These are phyloP conservation scores for Penicillium paneum DNA, from an alignment of 2,329 filamentous ascomycete genomes.

Conservation along the genomic window DNA sequence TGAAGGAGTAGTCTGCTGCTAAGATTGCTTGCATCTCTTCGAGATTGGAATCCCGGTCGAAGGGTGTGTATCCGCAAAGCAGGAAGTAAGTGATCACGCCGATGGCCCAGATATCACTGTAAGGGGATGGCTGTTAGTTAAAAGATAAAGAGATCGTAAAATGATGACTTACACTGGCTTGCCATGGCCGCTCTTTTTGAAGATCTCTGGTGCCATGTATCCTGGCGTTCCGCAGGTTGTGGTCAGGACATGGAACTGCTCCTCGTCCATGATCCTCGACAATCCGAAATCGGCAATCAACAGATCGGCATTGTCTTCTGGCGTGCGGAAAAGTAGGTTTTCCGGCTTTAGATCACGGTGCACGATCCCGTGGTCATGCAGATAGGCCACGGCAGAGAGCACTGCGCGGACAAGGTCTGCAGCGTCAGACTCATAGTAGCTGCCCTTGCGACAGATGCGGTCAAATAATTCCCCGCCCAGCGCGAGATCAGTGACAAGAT, in stretches of 20 bases:
- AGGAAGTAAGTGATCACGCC: slow-evolving; percentile 99
- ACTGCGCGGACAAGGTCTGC: slow-evolving; percentile 93
- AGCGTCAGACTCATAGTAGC: slow-evolving; percentile 96
- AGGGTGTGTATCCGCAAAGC: slow-evolving; percentile 95
- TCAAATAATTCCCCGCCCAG: slow-evolving; percentile 97
- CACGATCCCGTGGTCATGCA: slow-evolving; percentile 97
- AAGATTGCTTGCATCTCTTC: slow-evolving; percentile 99
- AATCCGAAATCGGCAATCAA: slow-evolving; percentile 96
- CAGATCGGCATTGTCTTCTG: slow-evolving; percentile 95
- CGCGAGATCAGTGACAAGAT: slow-evolving; percentile 94
- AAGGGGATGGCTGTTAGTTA: slow-evolving; percentile 2
- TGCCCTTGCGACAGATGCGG: slow-evolving; percentile 96
- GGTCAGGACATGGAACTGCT: slow-evolving; percentile 95
- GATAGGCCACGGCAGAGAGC: slow-evolving; percentile 93
- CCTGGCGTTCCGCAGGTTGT: slow-evolving; percentile 97
- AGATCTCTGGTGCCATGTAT: slow-evolving; percentile 99
- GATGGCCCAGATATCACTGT: slow-evolving; percentile 88
- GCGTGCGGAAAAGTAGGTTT: slow-evolving; percentile 92
- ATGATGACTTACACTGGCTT: slow-evolving; percentile 72
- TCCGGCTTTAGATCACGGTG: slow-evolving; percentile 97
- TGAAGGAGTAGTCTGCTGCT: slow-evolving; percentile 93
- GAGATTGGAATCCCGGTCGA: slow-evolving; percentile 94
- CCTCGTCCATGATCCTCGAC: slow-evolving; percentile 96
- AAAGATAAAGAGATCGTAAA: neutral
- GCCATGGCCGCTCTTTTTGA: slow-evolving; percentile 96